Percentiles rank a stretch among this genome's conserved stretches.
phyloP scores from a whole-genome alignment of 2,329 filamentous ascomycete genomes.

The Fusarium sp. region DNA sequence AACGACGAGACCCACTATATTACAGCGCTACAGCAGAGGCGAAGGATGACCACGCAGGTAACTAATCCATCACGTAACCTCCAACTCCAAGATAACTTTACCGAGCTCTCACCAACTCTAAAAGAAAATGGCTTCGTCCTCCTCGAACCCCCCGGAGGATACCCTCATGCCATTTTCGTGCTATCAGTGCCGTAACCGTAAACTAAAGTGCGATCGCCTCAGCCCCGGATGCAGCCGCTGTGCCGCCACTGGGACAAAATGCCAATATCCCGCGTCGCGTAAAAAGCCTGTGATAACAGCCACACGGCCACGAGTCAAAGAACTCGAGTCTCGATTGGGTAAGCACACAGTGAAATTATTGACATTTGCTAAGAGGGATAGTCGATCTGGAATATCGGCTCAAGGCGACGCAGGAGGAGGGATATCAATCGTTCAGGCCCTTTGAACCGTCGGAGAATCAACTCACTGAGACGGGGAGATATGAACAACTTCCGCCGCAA shows the following conservation, averaged over 20 bases:
- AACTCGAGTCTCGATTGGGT: constrained; percentile 43
- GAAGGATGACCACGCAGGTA: neutral
- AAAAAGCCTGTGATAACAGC: constrained; percentile 38
- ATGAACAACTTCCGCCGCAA: constrained; percentile 44
- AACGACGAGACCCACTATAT: constrained; percentile 6
- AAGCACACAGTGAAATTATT: neutral
- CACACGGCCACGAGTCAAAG: constrained; percentile 42
- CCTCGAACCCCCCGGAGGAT: neutral
- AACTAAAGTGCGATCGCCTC: constrained; percentile 45
- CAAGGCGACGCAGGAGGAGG: constrained; percentile 24
- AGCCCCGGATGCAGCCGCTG: constrained; percentile 42
- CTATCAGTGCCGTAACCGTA: constrained; percentile 41
- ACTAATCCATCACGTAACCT: neutral
- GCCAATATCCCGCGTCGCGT: constrained; percentile 42
- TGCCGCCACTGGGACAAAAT: constrained; percentile 26
- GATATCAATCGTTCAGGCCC: constrained; percentile 27
- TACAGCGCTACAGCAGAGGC: neutral
- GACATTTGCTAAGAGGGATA: neutral
- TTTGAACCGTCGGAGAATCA: constrained; percentile 24
- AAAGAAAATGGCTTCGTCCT: constrained; percentile 20
- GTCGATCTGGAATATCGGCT: constrained; percentile 39
- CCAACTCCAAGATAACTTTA: neutral
- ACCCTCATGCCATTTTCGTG: constrained; percentile 40
- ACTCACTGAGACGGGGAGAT: constrained; percentile 41
- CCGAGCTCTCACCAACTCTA: neutral